These are phyloP conservation scores for Vigna mungo DNA, from an alignment of 306 rosid genomes.

Conservation along the genomic window DNA sequence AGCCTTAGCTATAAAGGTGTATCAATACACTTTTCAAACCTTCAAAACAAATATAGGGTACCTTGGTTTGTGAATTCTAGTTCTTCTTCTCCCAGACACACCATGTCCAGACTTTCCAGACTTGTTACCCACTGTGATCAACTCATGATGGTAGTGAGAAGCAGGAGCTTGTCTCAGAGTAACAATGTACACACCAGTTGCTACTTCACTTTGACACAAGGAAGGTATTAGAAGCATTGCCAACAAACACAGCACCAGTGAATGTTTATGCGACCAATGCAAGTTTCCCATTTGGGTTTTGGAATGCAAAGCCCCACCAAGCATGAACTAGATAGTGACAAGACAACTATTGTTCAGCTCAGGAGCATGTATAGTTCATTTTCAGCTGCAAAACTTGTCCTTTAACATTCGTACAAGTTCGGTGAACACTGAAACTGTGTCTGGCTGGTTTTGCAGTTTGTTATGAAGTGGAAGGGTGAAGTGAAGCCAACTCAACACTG, in stretches of 20 bases:
- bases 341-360: slow-evolving; percentile 45
- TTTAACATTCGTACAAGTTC: slow-evolving; percentile 7
- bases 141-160: slow-evolving; percentile 60
- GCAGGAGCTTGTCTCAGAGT: slow-evolving; percentile 73
- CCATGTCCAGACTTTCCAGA: slow-evolving; percentile 47
- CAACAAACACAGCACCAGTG: slow-evolving; percentile 55
- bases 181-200: slow-evolving; percentile 76
- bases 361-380: slow-evolving; percentile 44
- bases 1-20: slow-evolving; percentile 29
- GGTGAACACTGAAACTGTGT: slow-evolving; percentile 37
- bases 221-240: slow-evolving; percentile 52
- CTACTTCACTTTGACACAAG: slow-evolving; percentile 58
- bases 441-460: slow-evolving; percentile 30
- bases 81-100: slow-evolving; percentile 61
- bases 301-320: slow-evolving; percentile 41
- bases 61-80: slow-evolving; percentile 70
- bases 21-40: slow-evolving; percentile 4
- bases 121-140: slow-evolving; percentile 49
- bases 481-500: slow-evolving; percentile 44
- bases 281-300: slow-evolving; percentile 60
- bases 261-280: slow-evolving; percentile 41
- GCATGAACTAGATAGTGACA: slow-evolving; percentile 33
- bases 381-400: slow-evolving; percentile 29
- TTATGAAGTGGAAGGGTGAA: slow-evolving; percentile 39
- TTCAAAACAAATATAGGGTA: slow-evolving; percentile 34